These are phyloP conservation scores for Pilatotrama ljubarskyi DNA, from an alignment of 768 basidiomycete genomes.

Conservation along the genomic window DNA sequence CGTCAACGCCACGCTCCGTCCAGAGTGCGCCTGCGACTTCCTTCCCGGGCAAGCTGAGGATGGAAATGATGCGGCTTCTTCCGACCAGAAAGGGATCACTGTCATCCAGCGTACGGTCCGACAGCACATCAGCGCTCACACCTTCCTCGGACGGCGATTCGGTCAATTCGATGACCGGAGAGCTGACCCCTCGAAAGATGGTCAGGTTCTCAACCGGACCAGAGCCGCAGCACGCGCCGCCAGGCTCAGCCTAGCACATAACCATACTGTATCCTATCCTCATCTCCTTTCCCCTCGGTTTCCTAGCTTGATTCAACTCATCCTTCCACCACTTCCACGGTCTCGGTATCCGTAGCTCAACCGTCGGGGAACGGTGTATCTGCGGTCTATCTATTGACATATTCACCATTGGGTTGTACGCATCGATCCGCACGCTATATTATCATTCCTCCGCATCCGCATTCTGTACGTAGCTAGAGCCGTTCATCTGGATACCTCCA, in stretches of 20 bases:
- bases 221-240: slow-evolving; percentile 30
- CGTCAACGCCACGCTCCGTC: slow-evolving; percentile 28
- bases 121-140: slow-evolving; percentile 33
- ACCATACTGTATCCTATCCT: neutral
- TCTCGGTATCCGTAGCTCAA: neutral
- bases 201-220: slow-evolving; percentile 58
- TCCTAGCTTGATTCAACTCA: slow-evolving; percentile 5
- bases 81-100: slow-evolving; percentile 33
- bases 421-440: slow-evolving; percentile 8
- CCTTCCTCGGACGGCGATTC: slow-evolving; percentile 26
- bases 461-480: slow-evolving; percentile 4
- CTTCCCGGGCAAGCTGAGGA: slow-evolving; percentile 38
- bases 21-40: slow-evolving; percentile 21
- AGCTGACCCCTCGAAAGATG: slow-evolving; percentile 52
- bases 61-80: slow-evolving; percentile 55
- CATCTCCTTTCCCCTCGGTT: neutral
- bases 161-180: slow-evolving; percentile 23
- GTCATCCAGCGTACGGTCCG: slow-evolving; percentile 33
- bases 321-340: neutral
- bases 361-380: slow-evolving; percentile 2
- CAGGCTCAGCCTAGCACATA: neutral
- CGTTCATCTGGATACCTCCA: neutral
- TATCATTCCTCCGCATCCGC: neutral
- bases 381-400: slow-evolving; percentile 11
- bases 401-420: slow-evolving; percentile 12